Base-by-base conservation (phyloP, 768 basidiomycete genomes). In the Termitomyces sp. region DNA sequence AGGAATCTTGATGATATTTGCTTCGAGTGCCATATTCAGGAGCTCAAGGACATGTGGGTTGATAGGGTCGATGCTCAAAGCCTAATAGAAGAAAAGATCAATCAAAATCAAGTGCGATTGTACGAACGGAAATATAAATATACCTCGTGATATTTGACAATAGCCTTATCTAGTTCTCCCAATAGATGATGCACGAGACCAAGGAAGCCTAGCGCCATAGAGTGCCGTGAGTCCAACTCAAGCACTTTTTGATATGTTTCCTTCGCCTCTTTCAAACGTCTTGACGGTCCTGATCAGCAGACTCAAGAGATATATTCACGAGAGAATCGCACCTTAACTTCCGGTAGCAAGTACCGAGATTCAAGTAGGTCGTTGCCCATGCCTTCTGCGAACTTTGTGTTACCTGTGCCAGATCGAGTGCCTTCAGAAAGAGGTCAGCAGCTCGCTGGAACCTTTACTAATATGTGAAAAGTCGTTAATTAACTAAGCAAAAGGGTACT, bases 81-180 rank as follows among this genome's bases (percentile, higher is more conserved):
- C 86, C 87, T 90, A 63, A n/a, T n/a, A 42, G 30, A 40, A 42
- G 43, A 55, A 44, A 43, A 20, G 33, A 42, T 49, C n/a, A 36
- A 42, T 26, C 57, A 16, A 38, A 33, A 12, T 16, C 14, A 38
- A 47, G 50, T 20, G 53, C 44, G 12, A 30, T 12, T 28, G 12
- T 47, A 33, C 12, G 26, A 26, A 30, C 43, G 45, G 38, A 32
- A 5, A 58, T 84, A 40, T 54, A 32, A 5, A 58, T 84, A 40
- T 54, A 94, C 95, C 77, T 95, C 92, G 68, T 99, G 97, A 63
- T 97, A 98, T 59, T 86, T 87, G 38, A 92, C 74, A 63, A 99
- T 94, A 2, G 96, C 91, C 13, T 81, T 80, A 63, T 95, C 87
- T 6, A 87, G 70, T 49, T 92, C 78, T 24, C 83, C 84, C 61